phyloP scores from a whole-genome alignment of 2,329 filamentous ascomycete genomes.

The Colletotrichum sp. region DNA sequence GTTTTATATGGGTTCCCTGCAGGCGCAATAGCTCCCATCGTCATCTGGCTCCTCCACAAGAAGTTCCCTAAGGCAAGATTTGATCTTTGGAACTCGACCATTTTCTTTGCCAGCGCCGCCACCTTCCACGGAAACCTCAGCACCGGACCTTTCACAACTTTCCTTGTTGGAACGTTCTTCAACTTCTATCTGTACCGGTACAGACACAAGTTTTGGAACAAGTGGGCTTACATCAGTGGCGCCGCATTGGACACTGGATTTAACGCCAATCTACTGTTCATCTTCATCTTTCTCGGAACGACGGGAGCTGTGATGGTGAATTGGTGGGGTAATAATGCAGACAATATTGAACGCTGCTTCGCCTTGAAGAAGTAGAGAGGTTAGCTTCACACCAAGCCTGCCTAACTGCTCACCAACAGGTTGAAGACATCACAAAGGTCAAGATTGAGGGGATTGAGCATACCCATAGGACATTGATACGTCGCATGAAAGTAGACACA shows the following conservation, averaged over 20 bases:
- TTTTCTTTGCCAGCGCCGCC: constrained; percentile 62
- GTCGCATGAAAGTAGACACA: not conserved
- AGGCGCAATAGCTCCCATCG: constrained; percentile 48
- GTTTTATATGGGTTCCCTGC: constrained; percentile 60
- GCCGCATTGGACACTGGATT: constrained; percentile 68
- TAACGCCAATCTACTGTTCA: constrained; percentile 64
- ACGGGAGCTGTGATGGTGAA: constrained; percentile 63
- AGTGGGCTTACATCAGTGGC: constrained; percentile 67
- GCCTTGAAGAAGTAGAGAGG: constrained; percentile 36
- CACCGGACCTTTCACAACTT: constrained; percentile 62
- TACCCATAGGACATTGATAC: not conserved
- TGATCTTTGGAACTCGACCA: constrained; percentile 65
- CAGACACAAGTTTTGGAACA: constrained; percentile 61
- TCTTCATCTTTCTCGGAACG: constrained; percentile 64
- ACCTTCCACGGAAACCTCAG: constrained; percentile 67
- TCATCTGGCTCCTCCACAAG: constrained; percentile 57
- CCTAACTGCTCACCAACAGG: not conserved
- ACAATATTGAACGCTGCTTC: constrained; percentile 64
- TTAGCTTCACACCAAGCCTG: not conserved
- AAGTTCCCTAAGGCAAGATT: constrained; percentile 58
- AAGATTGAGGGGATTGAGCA: not conserved
- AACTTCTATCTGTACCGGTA: constrained; percentile 64
- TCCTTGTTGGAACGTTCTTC: constrained; percentile 63
- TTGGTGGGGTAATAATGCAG: constrained; percentile 67
- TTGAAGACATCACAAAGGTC: not conserved